Base-by-base conservation (phyloP, 306 rosid genomes). In the Quercus dentata region DNA sequence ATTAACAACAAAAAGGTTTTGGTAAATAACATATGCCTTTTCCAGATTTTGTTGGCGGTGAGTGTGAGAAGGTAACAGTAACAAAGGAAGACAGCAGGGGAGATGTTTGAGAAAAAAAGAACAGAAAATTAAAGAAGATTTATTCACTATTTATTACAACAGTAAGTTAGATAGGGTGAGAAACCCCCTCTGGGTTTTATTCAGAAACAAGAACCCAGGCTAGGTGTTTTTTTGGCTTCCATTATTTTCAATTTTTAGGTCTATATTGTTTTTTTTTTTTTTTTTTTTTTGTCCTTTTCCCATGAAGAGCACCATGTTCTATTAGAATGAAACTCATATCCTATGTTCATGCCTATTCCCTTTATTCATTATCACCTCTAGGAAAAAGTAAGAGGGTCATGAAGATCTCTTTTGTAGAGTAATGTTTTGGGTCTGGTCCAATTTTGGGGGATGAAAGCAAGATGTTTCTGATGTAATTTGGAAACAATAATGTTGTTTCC, bases 241-340 rank as follows among this genome's bases (percentile, higher is more conserved):
- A 83, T 81, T 87, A 84, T 82, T 84, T 81, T 80, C 31, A 85
- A 79, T 74, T 51, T 75, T 85, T 91, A 90, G 91, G 91, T 68
- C 74, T 83, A 80, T 71, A 73, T 78, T 86, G 64, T 83, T 73
- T 87, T 77, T 73, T 44, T 77, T 59, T 84, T 75, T 77, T 73
- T 87, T 77, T n/a, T 73, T 44, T 77, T 59, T 84, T 75, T 77
- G 46, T 41, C 46, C 46, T 41, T 41, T 41, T 41, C 11, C 80
- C 76, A 71, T 79, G 79, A 76, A 79, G 85, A 76, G 83, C 82
- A 76, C 73, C 83, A 75, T 84, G 83, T 87, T 78, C 75, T 41
- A 76, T 76, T 75, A 59, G 54, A 76, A 76, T 74, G 84, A 76
- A 82, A 76, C 82, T 80, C 73, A 72, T 65, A 81, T 77, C 74